These are phyloP conservation scores for Coniosporium apollinis DNA, from an alignment of 495 filamentous ascomycete species.

Conservation along the genomic window DNA sequence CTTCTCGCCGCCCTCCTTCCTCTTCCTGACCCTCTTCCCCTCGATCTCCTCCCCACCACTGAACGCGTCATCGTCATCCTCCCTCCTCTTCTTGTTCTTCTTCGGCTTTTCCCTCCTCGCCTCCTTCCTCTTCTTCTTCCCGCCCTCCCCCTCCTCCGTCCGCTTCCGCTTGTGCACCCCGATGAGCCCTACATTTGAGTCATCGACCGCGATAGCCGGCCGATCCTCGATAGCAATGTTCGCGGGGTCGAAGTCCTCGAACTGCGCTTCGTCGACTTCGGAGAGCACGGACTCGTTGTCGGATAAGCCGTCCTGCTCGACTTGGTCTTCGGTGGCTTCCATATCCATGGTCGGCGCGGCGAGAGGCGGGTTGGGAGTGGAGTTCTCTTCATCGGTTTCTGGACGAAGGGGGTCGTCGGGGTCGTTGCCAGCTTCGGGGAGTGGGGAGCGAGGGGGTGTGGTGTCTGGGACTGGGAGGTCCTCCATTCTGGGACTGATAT, in stretches of 20 bases:
- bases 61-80: slow-evolving; percentile 32
- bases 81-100: slow-evolving; percentile 45
- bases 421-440: slow-evolving; percentile 29
- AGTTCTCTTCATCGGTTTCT: slow-evolving; percentile 29
- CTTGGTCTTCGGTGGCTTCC: slow-evolving; percentile 23
- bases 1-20: slow-evolving; percentile 24
- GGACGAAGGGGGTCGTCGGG: slow-evolving; percentile 24
- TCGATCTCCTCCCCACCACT: slow-evolving; percentile 40
- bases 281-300: slow-evolving; percentile 33
- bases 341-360: slow-evolving; percentile 24
- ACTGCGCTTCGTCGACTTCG: slow-evolving; percentile 88
- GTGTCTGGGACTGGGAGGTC: slow-evolving; percentile 12
- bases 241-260: slow-evolving; percentile 75
- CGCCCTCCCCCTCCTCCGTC: slow-evolving; percentile 36
- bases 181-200: slow-evolving; percentile 58
- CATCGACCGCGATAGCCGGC: slow-evolving; percentile 66
- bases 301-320: slow-evolving; percentile 15
- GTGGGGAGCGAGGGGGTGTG: slow-evolving; percentile 7
- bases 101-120: slow-evolving; percentile 51
- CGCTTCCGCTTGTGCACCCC: slow-evolving; percentile 71
- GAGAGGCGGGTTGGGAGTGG: slow-evolving; percentile 22
- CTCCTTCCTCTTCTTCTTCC: slow-evolving; percentile 45
- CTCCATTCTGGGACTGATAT: slow-evolving; percentile 6
- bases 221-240: slow-evolving; percentile 56
- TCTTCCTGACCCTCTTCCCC: slow-evolving; percentile 33